These are phyloP conservation scores for Gnomoniopsis sp. DNA, from an alignment of 2,329 filamentous ascomycete species.

Conservation along the genomic window DNA sequence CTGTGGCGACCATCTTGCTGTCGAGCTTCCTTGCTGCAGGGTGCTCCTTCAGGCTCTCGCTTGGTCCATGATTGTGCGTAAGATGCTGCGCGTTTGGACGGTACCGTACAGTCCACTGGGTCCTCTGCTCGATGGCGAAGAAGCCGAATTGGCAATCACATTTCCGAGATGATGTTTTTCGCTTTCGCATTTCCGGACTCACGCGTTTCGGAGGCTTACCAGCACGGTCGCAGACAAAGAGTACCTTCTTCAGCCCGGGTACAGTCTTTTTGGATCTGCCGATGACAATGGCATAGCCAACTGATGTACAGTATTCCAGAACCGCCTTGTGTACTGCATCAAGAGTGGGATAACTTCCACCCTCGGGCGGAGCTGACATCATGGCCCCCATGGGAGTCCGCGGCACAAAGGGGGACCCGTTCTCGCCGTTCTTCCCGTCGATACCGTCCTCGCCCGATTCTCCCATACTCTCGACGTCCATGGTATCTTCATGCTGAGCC, in stretches of 20 bases:
- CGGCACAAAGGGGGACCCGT: conserved; percentile 47
- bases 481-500: conserved; percentile 42
- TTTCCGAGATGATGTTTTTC: conserved; percentile 65
- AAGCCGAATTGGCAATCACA: conserved; percentile 69
- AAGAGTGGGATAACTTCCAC: conserved; percentile 60
- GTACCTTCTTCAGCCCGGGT: conserved; percentile 63
- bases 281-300: conserved; percentile 67
- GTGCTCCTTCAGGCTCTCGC: conserved; percentile 64
- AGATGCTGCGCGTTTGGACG: conserved; percentile 57
- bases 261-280: conserved; percentile 66
- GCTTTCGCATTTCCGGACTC: conserved; percentile 61
- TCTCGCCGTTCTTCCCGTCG: conserved; percentile 45
- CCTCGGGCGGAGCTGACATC: conserved; percentile 63
- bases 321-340: conserved; percentile 64
- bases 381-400: conserved; percentile 53
- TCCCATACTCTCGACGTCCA: conserved; percentile 50
- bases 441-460: conserved; percentile 42
- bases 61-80: conserved; percentile 62
- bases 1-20: conserved; percentile 64
- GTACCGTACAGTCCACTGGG: conserved; percentile 64
- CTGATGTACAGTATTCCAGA: conserved; percentile 62
- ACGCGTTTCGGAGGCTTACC: conserved; percentile 60
- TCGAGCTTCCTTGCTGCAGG: conserved; percentile 64
- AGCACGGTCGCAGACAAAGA: conserved; percentile 64
- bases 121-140: conserved; percentile 65